These are phyloP conservation scores for Lepidium didymum DNA, from an alignment of 345 rosid genomes.

Conservation along the genomic window DNA sequence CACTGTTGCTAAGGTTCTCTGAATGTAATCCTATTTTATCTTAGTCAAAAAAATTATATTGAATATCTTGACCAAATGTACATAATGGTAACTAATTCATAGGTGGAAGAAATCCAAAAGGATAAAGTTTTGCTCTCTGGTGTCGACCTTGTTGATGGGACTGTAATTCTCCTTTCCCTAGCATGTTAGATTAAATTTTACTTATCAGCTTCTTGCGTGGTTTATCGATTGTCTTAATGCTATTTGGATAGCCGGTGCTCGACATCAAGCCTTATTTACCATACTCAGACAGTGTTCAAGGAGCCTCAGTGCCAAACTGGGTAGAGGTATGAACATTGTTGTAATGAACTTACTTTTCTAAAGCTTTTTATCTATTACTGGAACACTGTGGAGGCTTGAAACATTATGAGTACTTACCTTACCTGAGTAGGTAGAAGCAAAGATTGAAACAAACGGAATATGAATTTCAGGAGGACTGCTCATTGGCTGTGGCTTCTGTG, in stretches of 20 bases:
- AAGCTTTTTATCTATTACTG: not conserved
- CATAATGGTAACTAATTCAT: not conserved
- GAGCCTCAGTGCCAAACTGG: slow-evolving; percentile 76
- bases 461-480: slow-evolving; percentile 50
- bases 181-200: not conserved
- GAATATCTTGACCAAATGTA: not conserved
- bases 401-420: not conserved
- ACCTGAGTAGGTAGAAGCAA: not conserved
- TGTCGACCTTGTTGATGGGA: slow-evolving; percentile 91
- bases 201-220: not conserved
- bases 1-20: slow-evolving; percentile 77
- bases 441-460: not conserved
- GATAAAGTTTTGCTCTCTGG: slow-evolving; percentile 75
- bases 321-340: slow-evolving; percentile 43
- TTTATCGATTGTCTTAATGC: not conserved
- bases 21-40: not conserved
- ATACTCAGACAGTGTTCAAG: slow-evolving; percentile 70
- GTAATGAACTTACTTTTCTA: not conserved
- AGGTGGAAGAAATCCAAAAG: slow-evolving; percentile 82
- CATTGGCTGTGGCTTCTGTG: slow-evolving; percentile 59
- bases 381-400: not conserved
- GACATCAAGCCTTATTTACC: slow-evolving; percentile 90
- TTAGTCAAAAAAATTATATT: not conserved
- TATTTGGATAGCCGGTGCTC: slow-evolving; percentile 58
- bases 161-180: slow-evolving; percentile 44